These are phyloP conservation scores for Taphrina populina DNA, from an alignment of 1,139 yeast species.

Conservation along the genomic window DNA sequence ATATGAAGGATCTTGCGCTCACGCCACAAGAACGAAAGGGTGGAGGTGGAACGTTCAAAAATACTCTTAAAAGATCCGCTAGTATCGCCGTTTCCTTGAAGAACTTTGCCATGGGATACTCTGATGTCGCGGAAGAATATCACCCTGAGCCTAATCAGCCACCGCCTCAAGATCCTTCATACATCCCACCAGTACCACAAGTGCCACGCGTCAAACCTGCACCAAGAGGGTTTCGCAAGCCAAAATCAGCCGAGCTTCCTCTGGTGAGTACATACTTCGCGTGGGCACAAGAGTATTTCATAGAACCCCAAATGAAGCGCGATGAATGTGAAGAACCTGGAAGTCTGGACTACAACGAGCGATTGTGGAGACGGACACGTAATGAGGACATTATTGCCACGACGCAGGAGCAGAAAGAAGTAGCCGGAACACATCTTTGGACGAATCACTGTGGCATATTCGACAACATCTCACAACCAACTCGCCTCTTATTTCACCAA, in stretches of 20 bases:
- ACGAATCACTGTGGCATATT: constrained; percentile 59
- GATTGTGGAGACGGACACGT: constrained; percentile 86
- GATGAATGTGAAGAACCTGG: constrained; percentile 88
- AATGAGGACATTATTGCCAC: constrained; percentile 82
- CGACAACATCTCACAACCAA: constrained; percentile 78
- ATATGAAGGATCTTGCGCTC: neutral
- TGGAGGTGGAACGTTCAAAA: constrained; percentile 11
- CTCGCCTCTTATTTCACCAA: constrained; percentile 75
- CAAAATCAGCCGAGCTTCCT: constrained; percentile 47
- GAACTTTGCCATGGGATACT: constrained; percentile 44
- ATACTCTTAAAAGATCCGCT: constrained; percentile 45
- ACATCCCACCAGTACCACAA: constrained; percentile 42
- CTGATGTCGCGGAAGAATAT: constrained; percentile 35
- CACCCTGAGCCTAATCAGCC: constrained; percentile 38
- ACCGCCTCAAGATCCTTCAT: constrained; percentile 38
- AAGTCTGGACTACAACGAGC: constrained; percentile 74
- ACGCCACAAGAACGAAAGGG: constrained; percentile 14
- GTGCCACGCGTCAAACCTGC: constrained; percentile 30
- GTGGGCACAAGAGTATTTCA: constrained; percentile 87
- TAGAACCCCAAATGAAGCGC: constrained; percentile 89
- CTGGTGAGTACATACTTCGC: constrained; percentile 75
- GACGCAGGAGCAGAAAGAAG: constrained; percentile 84
- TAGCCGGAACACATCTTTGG: constrained; percentile 88
- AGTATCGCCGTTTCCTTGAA: constrained; percentile 46
- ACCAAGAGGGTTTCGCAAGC: constrained; percentile 32